Evolutionary conservation across 257 asterid genomes (phyloP).

Genomic region (Nemophila menziesii): DNA sequence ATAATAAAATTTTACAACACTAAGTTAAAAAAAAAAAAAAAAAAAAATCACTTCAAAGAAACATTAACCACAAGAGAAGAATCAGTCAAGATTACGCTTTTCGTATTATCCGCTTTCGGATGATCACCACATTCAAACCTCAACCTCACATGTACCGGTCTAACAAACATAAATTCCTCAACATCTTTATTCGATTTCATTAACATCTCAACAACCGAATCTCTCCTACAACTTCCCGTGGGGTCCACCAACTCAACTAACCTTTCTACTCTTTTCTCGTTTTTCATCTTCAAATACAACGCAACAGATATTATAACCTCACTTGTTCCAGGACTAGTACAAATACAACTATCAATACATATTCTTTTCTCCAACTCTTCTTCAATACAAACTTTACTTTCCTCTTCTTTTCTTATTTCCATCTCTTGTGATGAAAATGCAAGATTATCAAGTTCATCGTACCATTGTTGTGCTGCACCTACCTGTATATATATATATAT

Average conservation of each 20-base stretch:
- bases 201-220: constrained; percentile 32
- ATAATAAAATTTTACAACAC: background rate
- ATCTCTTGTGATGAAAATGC: constrained; percentile 27
- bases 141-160: constrained; percentile 61
- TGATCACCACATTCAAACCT: constrained; percentile 45
- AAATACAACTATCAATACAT: constrained; percentile 45
- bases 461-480: constrained; percentile 64
- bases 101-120: constrained; percentile 48
- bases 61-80: constrained; percentile 44
- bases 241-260: constrained; percentile 53
- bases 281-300: constrained; percentile 55
- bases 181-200: constrained; percentile 35
- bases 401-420: constrained; percentile 23
- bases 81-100: constrained; percentile 40
- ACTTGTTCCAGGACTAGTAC: constrained; percentile 93
- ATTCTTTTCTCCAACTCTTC: constrained; percentile 37
- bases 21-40: background rate
- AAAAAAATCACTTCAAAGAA: constrained; percentile 20
- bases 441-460: constrained; percentile 62
- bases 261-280: constrained; percentile 27
- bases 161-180: constrained; percentile 42
- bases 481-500: constrained; percentile 32
- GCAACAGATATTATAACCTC: constrained; percentile 69
- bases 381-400: constrained; percentile 10
- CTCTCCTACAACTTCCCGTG: constrained; percentile 21